phyloP scores from a whole-genome alignment of 805 yeast genomes.

The Candida nanaspora region DNA sequence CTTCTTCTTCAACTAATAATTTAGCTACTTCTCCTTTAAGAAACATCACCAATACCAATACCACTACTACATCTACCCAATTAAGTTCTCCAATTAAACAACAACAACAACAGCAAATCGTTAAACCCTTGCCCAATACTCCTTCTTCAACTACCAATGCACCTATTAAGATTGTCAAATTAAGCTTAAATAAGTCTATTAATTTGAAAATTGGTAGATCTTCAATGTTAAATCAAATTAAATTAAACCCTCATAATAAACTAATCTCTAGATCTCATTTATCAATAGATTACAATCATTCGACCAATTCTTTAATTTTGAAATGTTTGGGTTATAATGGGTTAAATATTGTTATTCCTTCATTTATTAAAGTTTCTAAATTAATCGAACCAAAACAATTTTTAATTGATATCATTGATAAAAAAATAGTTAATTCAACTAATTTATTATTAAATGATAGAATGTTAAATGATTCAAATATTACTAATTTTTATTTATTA shows the following conservation, averaged over 20 bases:
- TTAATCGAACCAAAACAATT: slow-evolving; percentile 15
- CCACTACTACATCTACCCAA: background rate
- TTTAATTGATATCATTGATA: slow-evolving; percentile 8
- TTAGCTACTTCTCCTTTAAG: slow-evolving; percentile 11
- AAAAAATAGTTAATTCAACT: slow-evolving; percentile 3
- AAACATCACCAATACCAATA: background rate
- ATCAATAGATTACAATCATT: slow-evolving; percentile 31
- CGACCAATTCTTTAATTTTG: slow-evolving; percentile 37
- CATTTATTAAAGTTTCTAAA: slow-evolving; percentile 25
- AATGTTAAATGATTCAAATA: slow-evolving; percentile 31
- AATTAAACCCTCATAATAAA: slow-evolving; percentile 40
- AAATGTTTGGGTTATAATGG: slow-evolving; percentile 85
- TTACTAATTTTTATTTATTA: slow-evolving; percentile 50
- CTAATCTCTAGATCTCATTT: slow-evolving; percentile 66
- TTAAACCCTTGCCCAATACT: too few relatives aligned
- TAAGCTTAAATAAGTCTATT: background rate
- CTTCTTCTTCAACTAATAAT: slow-evolving; percentile 48
- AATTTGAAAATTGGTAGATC: slow-evolving; percentile 52
- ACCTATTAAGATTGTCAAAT: slow-evolving; percentile 29
- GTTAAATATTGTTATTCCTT: slow-evolving; percentile 57
- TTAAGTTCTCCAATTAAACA: slow-evolving; percentile 1
- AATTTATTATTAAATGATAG: slow-evolving; percentile 22
- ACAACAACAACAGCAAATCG: background rate
- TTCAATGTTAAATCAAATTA: slow-evolving; percentile 47
- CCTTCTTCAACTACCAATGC: too few relatives aligned